Evolutionary conservation across 2,329 filamentous ascomycete species (phyloP), one percentile per base, ranked within the genome.

Genomic region (Botrytis aclada): DNA sequence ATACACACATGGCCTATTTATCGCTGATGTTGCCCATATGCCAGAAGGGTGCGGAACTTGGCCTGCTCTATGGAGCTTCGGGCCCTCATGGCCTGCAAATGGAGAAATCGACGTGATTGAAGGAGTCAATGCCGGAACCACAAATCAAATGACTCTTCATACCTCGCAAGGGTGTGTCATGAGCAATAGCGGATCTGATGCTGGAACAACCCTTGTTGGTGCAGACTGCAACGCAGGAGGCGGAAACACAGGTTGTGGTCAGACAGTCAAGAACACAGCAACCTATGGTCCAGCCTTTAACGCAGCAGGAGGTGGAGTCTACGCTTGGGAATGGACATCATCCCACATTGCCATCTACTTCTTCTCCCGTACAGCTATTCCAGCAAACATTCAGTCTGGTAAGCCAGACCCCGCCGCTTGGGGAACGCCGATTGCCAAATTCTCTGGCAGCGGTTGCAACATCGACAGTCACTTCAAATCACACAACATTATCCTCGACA

Each of bases 61-160:
- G 88, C 88, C 88, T 39, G 88, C 88, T 16, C 88, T 88, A 79
- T 86, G 83, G 79, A 78, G 76, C 6, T 80, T 93, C 47, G 92
- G 92, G n/a, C 84, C 86, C n/a, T 69, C 71, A 79, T 95, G 93
- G 93, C 93, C 93, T 1, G 80, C 80, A 54, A 84, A 85, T 14
- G 92, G 92, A 63, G 93, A 95, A 82, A 92, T 95, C 78, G 93
- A 95, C 81, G 92, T 95, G 78, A 88, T 95, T 77, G 92, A 95
- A 83, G 92, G 92, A 58, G 90, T 94, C 74, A 93, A 94, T 83
- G 83, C 84, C 34, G 86, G 89, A 75, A 80, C 83, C 4, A 82
- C 84, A 73, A 88, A 92, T 81, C 82, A 85, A 63, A 85, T 94
- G 82, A 90, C 92, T 45, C 85, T 96, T 32, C 90, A 93, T 84